Percentiles rank a stretch among this genome's conserved stretches.
Conservation (phyloP, 2,329 filamentous ascomycete species). For the Penicillium sp. region DNA sequence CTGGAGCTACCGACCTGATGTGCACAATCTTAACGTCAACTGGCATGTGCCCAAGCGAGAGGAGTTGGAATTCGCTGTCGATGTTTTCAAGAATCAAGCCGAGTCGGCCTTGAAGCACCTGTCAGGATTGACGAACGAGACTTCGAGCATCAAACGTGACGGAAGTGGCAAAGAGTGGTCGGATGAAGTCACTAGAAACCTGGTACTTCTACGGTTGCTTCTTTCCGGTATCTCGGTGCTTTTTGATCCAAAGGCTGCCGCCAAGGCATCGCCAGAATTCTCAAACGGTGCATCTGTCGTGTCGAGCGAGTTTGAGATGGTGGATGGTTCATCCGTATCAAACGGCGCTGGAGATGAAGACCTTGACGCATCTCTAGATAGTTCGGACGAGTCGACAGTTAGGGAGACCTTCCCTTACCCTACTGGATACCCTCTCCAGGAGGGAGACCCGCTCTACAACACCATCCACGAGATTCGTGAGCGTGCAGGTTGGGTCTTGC, state of each 20-base stretch:
- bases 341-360: conserved; percentile 34
- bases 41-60: conserved; percentile 83
- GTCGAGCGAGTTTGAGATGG: conserved; percentile 46
- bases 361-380: conserved; percentile 53
- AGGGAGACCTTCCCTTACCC: conserved; percentile 85
- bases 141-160: conserved; percentile 79
- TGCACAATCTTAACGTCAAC: conserved; percentile 73
- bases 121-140: conserved; percentile 73
- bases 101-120: conserved; percentile 72
- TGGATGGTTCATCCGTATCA: conserved; percentile 40
- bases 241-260: conserved; percentile 75
- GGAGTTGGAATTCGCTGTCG: conserved; percentile 84
- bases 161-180: conserved; percentile 99
- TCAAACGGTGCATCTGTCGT: conserved; percentile 41
- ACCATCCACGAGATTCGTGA: conserved; percentile 79
- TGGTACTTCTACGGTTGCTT: conserved; percentile 83
- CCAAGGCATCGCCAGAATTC: conserved; percentile 46
- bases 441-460: conserved; percentile 63
- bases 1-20: conserved; percentile 78
- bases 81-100: conserved; percentile 82
- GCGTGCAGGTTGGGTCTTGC: conserved; percentile 73
- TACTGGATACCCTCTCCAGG: conserved; percentile 75
- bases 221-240: conserved; percentile 85
- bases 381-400: conserved; percentile 59
- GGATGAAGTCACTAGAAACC: conserved; percentile 86